These are phyloP conservation scores for Pezicula rhizophila DNA, from an alignment of 2,329 filamentous ascomycete genomes.

Conservation along the genomic window DNA sequence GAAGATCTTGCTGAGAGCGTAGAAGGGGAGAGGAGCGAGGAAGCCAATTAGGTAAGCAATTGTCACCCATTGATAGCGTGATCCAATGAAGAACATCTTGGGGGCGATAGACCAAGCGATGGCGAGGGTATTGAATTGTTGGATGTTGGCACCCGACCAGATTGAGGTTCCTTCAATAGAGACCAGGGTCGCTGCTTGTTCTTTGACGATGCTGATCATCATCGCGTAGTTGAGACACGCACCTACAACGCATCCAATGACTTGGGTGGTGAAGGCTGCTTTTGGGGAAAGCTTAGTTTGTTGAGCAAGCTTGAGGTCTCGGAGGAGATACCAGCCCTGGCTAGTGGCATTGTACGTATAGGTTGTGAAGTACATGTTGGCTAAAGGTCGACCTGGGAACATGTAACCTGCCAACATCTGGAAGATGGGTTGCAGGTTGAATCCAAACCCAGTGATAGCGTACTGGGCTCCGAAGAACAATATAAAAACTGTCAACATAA, in stretches of 20 bases:
- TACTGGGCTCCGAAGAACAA: constrained; percentile 29
- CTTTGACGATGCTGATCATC: constrained; percentile 34
- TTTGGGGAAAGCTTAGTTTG: constrained; percentile 53
- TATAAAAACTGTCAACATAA: constrained; percentile 19
- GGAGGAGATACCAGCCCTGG: constrained; percentile 38
- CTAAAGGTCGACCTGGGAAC: constrained; percentile 14
- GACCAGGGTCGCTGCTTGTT: constrained; percentile 34
- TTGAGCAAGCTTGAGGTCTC: constrained; percentile 45
- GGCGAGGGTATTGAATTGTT: constrained; percentile 37
- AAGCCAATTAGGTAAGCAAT: constrained; percentile 37
- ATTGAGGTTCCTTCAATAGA: constrained; percentile 37
- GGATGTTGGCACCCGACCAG: constrained; percentile 41
- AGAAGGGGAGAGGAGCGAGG: constrained; percentile 34
- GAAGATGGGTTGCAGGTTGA: constrained; percentile 39
- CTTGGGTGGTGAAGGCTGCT: constrained; percentile 55
- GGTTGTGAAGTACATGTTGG: constrained; percentile 30
- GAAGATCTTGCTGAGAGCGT: constrained; percentile 13
- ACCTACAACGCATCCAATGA: constrained; percentile 34
- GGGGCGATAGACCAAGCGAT: constrained; percentile 33
- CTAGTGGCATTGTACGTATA: constrained; percentile 35
- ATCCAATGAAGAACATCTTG: constrained; percentile 35
- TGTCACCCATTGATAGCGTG: constrained; percentile 33
- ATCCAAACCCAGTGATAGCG: constrained; percentile 41
- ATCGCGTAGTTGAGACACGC: constrained; percentile 39
- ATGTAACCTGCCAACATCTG: constrained; percentile 43